Base-by-base conservation (phyloP, 164 flowering plant genomes). In the Vitis labrusca region DNA sequence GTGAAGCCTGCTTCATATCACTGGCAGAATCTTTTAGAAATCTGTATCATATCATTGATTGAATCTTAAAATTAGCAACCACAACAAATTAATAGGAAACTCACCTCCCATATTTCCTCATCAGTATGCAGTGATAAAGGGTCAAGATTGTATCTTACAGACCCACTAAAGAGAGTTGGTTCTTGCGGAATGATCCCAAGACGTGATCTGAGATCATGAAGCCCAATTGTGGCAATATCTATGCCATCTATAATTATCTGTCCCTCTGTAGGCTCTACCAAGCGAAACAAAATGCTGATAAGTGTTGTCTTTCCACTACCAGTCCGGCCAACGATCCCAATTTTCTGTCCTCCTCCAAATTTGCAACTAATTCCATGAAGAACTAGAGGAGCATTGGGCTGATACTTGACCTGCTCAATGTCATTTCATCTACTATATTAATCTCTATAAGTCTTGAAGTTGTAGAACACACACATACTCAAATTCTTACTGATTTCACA, bases 221-320 rank as follows among this genome's bases (percentile, higher is more conserved):
- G 93, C 57, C 96, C 96, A 66, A 91, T 84, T 10, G 71, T 74
- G n/a, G 84, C 74, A 50, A 91, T 89, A 70, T 91, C 85, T 27
- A 86, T 37, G 51, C 67, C 85, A 78, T 91, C 96, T 13, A 91
- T 76, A 4, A 82, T 10, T 6, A 91, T 84, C 61, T 64, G 81
- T 16, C 93, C 97, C 7, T 70, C 84, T 59, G 77, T 63, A 13
- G 97, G 91, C 72, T 91, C 97, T 17, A 91, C 90, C 66, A 89
- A 63, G 14, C 91, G 87, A 68, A 89, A 89, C 77, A 89, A 73
- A 10, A 86, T 85, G 66, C 91, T 68, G 10, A 92, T 85, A 12
- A 91, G 74, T 27, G 94, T 89, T 12, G 89, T 83, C 69, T 91
- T 91, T 65, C 97, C 97, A 74, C 94, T 88, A 8, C 97, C 94